Evolutionary conservation across 306 rosid species (phyloP), one percentile per base, ranked within the genome.

Genomic region (Sesbania bispinosa): DNA sequence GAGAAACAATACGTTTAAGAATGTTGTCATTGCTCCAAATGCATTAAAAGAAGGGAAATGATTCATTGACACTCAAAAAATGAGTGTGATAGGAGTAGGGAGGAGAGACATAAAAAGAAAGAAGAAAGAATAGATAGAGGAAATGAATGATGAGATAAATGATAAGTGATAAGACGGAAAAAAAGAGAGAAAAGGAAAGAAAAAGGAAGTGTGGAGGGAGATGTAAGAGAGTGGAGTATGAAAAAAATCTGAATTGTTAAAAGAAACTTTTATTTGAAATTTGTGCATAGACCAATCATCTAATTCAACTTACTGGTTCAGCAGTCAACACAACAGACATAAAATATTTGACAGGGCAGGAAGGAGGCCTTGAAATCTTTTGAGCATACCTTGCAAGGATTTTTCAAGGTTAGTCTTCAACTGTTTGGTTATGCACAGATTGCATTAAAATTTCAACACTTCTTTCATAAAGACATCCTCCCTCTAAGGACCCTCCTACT

Each of bases 211-310:
- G n/a, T n/a, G n/a, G n/a, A n/a, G n/a, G n/a, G n/a, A n/a, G n/a
- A n/a, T n/a, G n/a, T n/a, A n/a, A n/a, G n/a, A n/a, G n/a, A n/a
- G n/a, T n/a, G n/a, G n/a, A n/a, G n/a, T n/a, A n/a, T n/a, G n/a
- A n/a, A n/a, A n/a, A n/a, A n/a, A n/a, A n/a, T n/a, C n/a, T n/a
- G n/a, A n/a, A n/a, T n/a, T n/a, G n/a, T 80, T 82, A 76, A 87
- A 88, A 20, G 89, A 92, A 62, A 84, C 85, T 77, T 76, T 85
- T 59, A 89, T 82, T 79, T 90, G 93, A 36, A 90, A 83, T 87
- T 83, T 87, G 87, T 87, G 84, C 10, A 87, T 35, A 61, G 50
- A 39, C 51, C 50, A 68, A 20, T 42, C 38, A 63, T n/a, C 53
- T 24, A 24, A 23, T 18, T 57, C 8, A 30, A 43, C 50, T 53